A percentile compares a stretch with the other conserved stretches of the same genome.
Conservation (phyloP, 768 basidiomycete genomes). For the Dendrothele bispora region DNA sequence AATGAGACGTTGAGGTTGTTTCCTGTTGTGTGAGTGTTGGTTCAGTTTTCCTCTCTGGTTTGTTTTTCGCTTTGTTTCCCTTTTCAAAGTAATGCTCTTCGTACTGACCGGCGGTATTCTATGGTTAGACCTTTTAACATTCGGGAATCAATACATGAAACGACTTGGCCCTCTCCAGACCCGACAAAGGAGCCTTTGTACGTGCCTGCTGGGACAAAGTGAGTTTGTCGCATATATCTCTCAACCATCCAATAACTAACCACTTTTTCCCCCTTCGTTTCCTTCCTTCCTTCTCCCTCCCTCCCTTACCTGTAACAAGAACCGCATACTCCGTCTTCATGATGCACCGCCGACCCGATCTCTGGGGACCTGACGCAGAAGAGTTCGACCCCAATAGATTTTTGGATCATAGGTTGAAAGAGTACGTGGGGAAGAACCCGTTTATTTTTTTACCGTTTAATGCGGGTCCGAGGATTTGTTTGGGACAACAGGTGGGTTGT, state of each 20-base stretch:
- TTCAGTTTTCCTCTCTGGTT: background rate
- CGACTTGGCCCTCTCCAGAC: conserved; percentile 47
- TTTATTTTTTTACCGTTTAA: conserved; percentile 65
- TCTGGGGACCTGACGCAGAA: conserved; percentile 73
- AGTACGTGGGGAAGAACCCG: conserved; percentile 60
- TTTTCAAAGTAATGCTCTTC: too few species aligned
- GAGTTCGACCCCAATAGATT: conserved; percentile 75
- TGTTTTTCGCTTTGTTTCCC: background rate
- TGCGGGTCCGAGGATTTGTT: conserved; percentile 10
- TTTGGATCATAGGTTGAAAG: conserved; percentile 61
- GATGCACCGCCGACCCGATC: conserved; percentile 65
- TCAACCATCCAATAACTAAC: too few species aligned
- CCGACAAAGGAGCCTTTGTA: conserved; percentile 51
- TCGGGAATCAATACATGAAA: conserved; percentile 46
- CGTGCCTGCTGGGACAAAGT: conserved; percentile 51
- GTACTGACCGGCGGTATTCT: too few species aligned
- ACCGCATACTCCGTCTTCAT: conserved; percentile 55
- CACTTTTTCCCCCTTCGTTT: too few species aligned
- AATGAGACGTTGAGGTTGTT: conserved; percentile 61
- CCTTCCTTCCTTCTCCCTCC: too few species aligned
- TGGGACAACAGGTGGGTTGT: too few species aligned
- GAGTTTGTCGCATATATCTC: conserved; percentile 15
- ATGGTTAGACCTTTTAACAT: too few species aligned
- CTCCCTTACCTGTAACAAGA: too few species aligned
- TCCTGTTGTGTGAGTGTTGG: conserved; percentile 44